Percentiles rank a stretch among this genome's conserved stretches.
Evolutionary conservation across 2,329 filamentous ascomycete species (phyloP).

Genomic region (Apiospora arundinis): DNA sequence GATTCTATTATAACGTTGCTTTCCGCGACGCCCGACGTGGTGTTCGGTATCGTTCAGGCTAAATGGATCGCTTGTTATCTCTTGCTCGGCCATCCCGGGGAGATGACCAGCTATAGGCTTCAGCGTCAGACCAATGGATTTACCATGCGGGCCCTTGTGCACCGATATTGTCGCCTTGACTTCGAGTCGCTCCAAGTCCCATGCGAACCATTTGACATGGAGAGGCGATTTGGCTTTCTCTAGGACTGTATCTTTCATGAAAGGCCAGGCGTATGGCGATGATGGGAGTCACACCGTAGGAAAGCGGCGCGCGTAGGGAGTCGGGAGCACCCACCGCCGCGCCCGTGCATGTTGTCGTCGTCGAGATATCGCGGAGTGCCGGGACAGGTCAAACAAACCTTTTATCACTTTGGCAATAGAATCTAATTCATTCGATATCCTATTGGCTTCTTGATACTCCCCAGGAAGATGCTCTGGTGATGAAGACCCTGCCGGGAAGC

Average conservation of each 20-base stretch:
- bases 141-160: not conserved
- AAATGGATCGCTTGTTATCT: slow-evolving; percentile 52
- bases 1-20: slow-evolving; percentile 65
- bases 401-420: slow-evolving; percentile 55
- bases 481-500: slow-evolving; percentile 32
- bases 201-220: slow-evolving; percentile 22
- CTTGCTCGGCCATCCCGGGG: not conserved
- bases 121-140: not conserved
- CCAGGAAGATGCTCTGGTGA: slow-evolving; percentile 36
- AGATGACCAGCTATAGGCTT: no score
- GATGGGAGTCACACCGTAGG: no score
- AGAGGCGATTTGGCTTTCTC: not conserved
- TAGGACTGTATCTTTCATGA: not conserved
- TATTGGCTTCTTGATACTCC: slow-evolving; percentile 52
- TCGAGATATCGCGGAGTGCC: no score
- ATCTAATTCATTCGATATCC: slow-evolving; percentile 52
- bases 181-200: not conserved
- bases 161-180: not conserved
- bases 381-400: not conserved
- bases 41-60: slow-evolving; percentile 47
- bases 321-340: no score
- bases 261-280: no score
- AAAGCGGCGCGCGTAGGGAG: no score
- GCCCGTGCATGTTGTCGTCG: no score
- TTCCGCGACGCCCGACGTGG: slow-evolving; percentile 44